A percentile compares a stretch with the other conserved stretches of the same genome.
Evolutionary conservation across 2,329 filamentous ascomycete genomes (phyloP).

Genomic region (Neofusicoccum parvum): DNA sequence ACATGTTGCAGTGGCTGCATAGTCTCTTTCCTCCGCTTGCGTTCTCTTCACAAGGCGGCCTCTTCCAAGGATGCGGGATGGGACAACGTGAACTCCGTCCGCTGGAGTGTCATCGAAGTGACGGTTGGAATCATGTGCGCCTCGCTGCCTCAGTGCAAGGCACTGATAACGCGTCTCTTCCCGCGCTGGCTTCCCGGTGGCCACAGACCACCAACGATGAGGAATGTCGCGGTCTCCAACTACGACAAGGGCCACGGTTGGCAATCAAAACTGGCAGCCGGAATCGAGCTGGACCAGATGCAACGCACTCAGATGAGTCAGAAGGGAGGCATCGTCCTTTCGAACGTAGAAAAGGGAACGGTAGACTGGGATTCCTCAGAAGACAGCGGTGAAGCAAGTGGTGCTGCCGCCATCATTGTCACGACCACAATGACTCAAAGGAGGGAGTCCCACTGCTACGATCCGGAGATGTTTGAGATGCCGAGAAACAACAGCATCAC

Average conservation of each 20-base stretch:
- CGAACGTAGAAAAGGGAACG: no score
- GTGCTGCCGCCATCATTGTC: no score
- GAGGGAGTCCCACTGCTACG: no score
- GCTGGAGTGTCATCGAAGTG: constrained; percentile 34
- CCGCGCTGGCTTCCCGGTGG: no score
- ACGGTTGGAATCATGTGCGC: constrained; percentile 35
- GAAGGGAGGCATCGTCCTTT: no score
- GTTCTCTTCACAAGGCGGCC: constrained; percentile 30
- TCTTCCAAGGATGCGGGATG: constrained; percentile 36
- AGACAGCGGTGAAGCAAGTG: no score
- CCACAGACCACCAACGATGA: constrained; percentile 19
- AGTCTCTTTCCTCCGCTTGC: constrained; percentile 35
- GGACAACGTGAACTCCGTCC: constrained; percentile 35
- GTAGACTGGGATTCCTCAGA: no score
- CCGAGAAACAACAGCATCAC: no score
- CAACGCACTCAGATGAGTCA: no score
- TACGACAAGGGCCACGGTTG: not conserved
- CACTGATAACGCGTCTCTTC: no score
- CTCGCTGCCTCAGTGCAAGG: constrained; percentile 25
- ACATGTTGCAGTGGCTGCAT: constrained; percentile 30
- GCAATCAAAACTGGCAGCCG: not conserved
- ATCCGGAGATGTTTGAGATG: no score
- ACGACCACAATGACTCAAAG: no score
- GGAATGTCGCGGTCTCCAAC: constrained; percentile 29
- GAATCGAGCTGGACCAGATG: not conserved